Percentiles rank a stretch among this genome's conserved stretches.
Conservation (phyloP, 2,329 filamentous ascomycete species). For the Grosmannia serpens region DNA sequence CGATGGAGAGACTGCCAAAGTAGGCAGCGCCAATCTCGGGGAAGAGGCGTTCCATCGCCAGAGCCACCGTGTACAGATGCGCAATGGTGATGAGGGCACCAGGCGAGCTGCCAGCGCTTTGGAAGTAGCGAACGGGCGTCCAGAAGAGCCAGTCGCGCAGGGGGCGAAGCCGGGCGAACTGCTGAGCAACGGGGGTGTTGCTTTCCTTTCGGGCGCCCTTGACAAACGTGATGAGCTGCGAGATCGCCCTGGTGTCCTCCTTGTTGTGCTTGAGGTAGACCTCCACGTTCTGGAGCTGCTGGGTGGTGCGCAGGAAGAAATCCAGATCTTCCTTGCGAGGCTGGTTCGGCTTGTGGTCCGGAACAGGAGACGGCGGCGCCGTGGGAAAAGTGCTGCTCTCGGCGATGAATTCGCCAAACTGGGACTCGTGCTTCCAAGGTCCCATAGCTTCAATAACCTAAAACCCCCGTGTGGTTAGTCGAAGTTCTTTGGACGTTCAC, state of each 20-base stretch:
- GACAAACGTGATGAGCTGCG: constrained; percentile 61
- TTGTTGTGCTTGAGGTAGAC: constrained; percentile 55
- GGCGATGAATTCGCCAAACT: constrained; percentile 71
- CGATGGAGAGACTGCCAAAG: constrained; percentile 67
- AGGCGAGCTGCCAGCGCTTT: constrained; percentile 63
- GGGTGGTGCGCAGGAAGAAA: constrained; percentile 54
- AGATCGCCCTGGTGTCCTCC: constrained; percentile 56
- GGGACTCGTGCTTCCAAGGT: constrained; percentile 78
- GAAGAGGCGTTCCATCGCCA: constrained; percentile 83
- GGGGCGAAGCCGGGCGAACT: constrained; percentile 81
- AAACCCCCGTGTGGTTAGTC: constrained; percentile 1
- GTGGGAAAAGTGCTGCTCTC: constrained; percentile 66
- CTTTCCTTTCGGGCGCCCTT: constrained; percentile 61
- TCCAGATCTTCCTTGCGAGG: constrained; percentile 60
- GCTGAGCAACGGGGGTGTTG: constrained; percentile 60
- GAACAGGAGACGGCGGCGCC: constrained; percentile 50
- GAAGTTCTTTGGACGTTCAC: neutral
- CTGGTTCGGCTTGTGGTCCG: constrained; percentile 48
- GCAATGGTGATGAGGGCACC: constrained; percentile 74
- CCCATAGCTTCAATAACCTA: constrained; percentile 88
- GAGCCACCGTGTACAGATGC: constrained; percentile 80
- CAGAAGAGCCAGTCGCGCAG: constrained; percentile 92
- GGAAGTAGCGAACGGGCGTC: constrained; percentile 76
- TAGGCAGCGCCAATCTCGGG: constrained; percentile 85
- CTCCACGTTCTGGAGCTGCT: constrained; percentile 58